phyloP scores from a whole-genome alignment of 805 yeast species.

The Candida gorgasii region DNA sequence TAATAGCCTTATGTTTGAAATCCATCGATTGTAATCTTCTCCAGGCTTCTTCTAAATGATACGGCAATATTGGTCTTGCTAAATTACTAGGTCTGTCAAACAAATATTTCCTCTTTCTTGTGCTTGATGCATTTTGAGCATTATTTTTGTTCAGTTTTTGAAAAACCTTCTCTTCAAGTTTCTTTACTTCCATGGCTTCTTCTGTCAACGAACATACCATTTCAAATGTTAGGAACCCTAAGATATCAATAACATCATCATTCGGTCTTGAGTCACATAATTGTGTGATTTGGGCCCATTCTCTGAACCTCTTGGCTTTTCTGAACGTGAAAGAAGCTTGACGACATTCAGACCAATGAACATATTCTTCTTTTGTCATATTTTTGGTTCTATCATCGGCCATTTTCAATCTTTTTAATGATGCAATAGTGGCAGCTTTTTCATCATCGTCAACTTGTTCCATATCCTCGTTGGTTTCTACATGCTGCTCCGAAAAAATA shows the following conservation, averaged over 20 bases:
- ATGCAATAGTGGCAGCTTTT: constrained; percentile 82
- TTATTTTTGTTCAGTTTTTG: constrained; percentile 31
- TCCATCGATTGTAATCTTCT: constrained; percentile 64
- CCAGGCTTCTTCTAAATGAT: constrained; percentile 90
- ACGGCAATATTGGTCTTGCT: constrained; percentile 72
- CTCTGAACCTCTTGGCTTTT: constrained; percentile 90
- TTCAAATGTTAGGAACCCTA: constrained; percentile 94
- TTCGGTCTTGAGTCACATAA: constrained; percentile 88
- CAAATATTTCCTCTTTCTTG: constrained; percentile 49
- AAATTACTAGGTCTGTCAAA: constrained; percentile 90
- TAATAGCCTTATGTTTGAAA: constrained; percentile 60
- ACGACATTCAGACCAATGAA: constrained; percentile 98
- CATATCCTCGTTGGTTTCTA: constrained; percentile 63
- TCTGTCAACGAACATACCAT: constrained; percentile 94
- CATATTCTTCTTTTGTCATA: constrained; percentile 97
- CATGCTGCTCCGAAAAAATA: constrained; percentile 89
- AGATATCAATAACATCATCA: constrained; percentile 94
- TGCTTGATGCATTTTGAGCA: constrained; percentile 8
- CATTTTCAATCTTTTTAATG: constrained; percentile 81
- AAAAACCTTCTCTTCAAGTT: constrained; percentile 56
- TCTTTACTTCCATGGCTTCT: constrained; percentile 80
- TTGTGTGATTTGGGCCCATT: constrained; percentile 89
- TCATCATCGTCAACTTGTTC: constrained; percentile 82
- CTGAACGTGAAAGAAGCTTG: constrained; percentile 96
- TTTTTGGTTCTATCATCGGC: constrained; percentile 92